Evolutionary conservation across 495 filamentous ascomycete genomes (phyloP).

Genomic region (Letharia lupina): DNA sequence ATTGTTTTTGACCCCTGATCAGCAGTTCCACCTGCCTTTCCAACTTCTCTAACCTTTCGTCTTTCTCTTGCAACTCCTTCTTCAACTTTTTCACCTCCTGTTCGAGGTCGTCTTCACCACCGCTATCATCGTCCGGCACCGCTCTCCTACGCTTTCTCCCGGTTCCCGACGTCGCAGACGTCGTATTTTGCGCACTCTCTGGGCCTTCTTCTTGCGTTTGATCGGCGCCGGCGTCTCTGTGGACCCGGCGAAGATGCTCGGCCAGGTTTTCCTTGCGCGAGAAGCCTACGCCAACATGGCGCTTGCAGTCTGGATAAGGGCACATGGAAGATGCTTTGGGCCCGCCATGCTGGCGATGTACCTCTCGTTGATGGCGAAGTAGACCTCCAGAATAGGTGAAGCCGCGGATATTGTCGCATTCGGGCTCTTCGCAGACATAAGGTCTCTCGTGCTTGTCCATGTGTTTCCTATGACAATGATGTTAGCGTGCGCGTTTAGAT

Average conservation of each 20-base stretch:
- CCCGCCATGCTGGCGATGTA: constrained; percentile 78
- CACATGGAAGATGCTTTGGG: constrained; percentile 77
- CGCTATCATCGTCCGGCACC: constrained; percentile 2
- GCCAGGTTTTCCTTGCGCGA: constrained; percentile 84
- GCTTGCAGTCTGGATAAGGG: constrained; percentile 77
- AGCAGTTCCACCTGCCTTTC: constrained; percentile 14
- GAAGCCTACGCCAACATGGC: constrained; percentile 71
- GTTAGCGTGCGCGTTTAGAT: constrained; percentile 11
- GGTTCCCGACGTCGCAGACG: neutral
- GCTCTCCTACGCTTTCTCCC: constrained; percentile 16
- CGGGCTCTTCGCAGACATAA: constrained; percentile 67
- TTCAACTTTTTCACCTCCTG: constrained; percentile 22
- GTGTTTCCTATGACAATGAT: constrained; percentile 58
- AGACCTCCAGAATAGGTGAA: constrained; percentile 92
- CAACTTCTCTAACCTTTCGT: constrained; percentile 16
- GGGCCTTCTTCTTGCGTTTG: neutral
- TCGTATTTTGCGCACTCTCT: neutral
- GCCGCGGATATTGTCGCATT: constrained; percentile 80
- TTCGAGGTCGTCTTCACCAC: constrained; percentile 13
- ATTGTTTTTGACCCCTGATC: constrained; percentile 2
- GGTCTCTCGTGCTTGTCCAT: constrained; percentile 96
- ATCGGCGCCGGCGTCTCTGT: constrained; percentile 16
- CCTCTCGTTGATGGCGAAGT: constrained; percentile 79
- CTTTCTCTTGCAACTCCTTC: constrained; percentile 19
- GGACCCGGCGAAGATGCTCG: constrained; percentile 55